Evolutionary conservation across 352 stramenopile genomes (phyloP), one percentile per base, ranked within the genome.

Genomic region (Lagenidium sp.): DNA sequence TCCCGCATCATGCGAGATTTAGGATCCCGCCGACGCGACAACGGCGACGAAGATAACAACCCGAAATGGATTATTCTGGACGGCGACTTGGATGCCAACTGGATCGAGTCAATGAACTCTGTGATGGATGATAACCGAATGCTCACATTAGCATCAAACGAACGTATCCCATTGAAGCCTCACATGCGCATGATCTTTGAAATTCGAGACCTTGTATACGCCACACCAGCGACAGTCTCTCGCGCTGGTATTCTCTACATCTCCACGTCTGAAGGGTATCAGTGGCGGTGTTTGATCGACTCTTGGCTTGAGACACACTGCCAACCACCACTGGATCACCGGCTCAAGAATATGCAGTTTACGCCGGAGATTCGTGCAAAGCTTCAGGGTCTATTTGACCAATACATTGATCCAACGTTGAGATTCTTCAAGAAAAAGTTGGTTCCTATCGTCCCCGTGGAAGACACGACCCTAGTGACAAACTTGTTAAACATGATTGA

Each of bases 161-260:
- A 98, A 62, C 84, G 94, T 46, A 98, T 98, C 47, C 94, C 94
- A 13, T 68, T 98, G 12, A 97, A 97, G 56, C 68, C 85, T 16
- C 85, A 98, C 63, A 98, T 98, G 93, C 68, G 87, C 32, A 95
- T 98, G 84, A 96, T 98, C 50, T 98, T 98, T 55, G 95, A 98
- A 63, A 97, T 98, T 53, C 78, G 90, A 20, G 90, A 97, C 67
- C 71, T 98, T 15, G 82, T 95, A 42, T 97, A 97, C 47, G 94
- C 94, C 15, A 98, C 94, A 18, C 94, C 94, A 3, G 92, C 95
- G 8, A 98, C 95, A 0, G 94, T 98, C 7, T 97, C 82, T 16
- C 88, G 95, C 13, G 94, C 95, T 19, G 94, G 92, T 39, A 98
- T 98, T 36, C 46, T 98, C 29, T 98, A 97, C 58, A 97, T 98